Conservation (phyloP, 1,284 basidiomycete genomes). For the Austroboletus rostrupii region DNA sequence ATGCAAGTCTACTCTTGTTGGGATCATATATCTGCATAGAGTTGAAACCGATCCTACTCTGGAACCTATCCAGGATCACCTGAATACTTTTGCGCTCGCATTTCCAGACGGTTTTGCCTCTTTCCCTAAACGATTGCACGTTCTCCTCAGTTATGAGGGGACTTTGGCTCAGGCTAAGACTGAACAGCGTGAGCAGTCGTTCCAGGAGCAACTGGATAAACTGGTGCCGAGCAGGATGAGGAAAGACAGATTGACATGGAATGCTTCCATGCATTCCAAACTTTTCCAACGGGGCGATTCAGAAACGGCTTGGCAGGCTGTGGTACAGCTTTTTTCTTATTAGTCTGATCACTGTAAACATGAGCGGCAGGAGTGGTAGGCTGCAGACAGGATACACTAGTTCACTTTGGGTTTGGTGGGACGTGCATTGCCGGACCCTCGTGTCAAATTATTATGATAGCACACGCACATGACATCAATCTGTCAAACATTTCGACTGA, state of each 20-base stretch:
- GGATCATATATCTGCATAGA: constrained; percentile 19
- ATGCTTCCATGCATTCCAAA: not conserved
- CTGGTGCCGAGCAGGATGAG: not conserved
- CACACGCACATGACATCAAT: no score
- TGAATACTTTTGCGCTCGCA: constrained; percentile 8
- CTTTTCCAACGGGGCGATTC: not conserved
- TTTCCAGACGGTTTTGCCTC: constrained; percentile 5
- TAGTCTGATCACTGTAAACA: not conserved
- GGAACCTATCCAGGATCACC: constrained; percentile 6
- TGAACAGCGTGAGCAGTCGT: rapidly evolving
- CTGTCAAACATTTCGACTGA: no score
- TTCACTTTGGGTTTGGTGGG: no score
- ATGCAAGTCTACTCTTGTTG: constrained; percentile 9
- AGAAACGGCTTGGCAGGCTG: constrained; percentile 14
- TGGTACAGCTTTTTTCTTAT: constrained; percentile 9
- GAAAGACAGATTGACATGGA: not conserved
- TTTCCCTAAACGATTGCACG: constrained; percentile 5
- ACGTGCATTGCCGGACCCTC: no score
- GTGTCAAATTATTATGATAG: no score
- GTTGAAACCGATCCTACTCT: not conserved
- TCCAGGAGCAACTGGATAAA: not conserved
- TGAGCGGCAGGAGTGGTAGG: not conserved
- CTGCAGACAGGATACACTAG: no score
- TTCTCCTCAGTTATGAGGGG: constrained; percentile 10
- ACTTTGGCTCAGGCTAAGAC: not conserved